Evolutionary conservation across 1,284 basidiomycete genomes (phyloP).

Genomic region (Moesziomyces sp.): DNA sequence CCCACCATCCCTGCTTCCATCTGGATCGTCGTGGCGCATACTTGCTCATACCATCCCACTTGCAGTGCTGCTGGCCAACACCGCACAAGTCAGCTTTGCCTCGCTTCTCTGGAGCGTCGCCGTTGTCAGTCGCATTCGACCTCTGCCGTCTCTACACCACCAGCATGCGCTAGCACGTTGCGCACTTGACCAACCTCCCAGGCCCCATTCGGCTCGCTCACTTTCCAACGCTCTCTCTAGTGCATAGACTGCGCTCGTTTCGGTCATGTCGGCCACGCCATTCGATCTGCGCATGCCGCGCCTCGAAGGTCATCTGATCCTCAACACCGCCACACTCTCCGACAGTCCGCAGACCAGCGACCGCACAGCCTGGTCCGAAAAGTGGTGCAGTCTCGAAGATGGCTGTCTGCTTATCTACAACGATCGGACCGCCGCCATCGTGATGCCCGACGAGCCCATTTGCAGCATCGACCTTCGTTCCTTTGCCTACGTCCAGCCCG

Average conservation of each 20-base stretch:
- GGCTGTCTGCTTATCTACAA: slow-evolving; percentile 36
- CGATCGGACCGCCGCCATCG: slow-evolving; percentile 34
- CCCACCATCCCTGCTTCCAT: too few species aligned
- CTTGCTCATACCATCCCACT: too few species aligned
- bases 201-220: neutral
- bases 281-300: slow-evolving; percentile 19
- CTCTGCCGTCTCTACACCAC: neutral
- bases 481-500: slow-evolving; percentile 10
- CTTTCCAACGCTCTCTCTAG: too few species aligned
- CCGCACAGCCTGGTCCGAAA: slow-evolving; percentile 26
- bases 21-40: too few species aligned
- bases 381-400: slow-evolving; percentile 44
- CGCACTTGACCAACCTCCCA: too few species aligned
- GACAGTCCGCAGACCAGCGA: slow-evolving; percentile 20
- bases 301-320: slow-evolving; percentile 30
- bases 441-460: slow-evolving; percentile 19
- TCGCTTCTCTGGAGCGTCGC: too few species aligned
- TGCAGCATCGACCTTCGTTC: slow-evolving; percentile 19
- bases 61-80: too few species aligned
- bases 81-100: too few species aligned
- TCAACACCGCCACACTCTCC: slow-evolving; percentile 17
- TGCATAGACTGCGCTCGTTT: neutral
- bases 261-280: slow-evolving; percentile 3
- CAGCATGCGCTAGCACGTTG: slow-evolving; percentile 6
- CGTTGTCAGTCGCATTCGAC: too few species aligned